Base-by-base conservation (phyloP, 2,329 filamentous ascomycete species). In the Xylariales sp. region DNA sequence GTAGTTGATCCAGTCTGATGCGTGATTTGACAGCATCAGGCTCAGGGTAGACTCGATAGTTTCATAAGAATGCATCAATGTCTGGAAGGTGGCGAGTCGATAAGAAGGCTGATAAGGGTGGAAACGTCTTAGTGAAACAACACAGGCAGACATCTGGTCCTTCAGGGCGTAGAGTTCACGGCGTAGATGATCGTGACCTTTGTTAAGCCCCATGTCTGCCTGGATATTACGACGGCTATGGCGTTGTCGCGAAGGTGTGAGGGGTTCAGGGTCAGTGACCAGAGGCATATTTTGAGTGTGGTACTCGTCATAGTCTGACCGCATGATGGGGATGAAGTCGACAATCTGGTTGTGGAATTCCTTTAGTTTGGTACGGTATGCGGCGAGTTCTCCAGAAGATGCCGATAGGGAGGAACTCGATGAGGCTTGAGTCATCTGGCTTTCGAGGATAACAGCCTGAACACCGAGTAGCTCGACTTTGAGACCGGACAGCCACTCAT, bases 281-380 rank as follows among this genome's bases (percentile, higher is more conserved):
- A 37, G 4, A 33, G 42, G 37, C 20, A 43, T 18, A 14, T 35
- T 35, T 10, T 24, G 33, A 12, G 47, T 44, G 20, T 47, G 38
- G 20, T 50, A 53, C 10, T 51, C 45, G n/a, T 47, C 43, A 32
- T 46, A 55, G 36, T 58, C 54, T n/a, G 35, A 43, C 37, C 44
- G 38, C 15, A 55, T 40, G 5, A 49, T 46, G 18, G 48, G 42
- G 29, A 58, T 29, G 25, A 55, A 51, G 9, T 21, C 44, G 2
- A 50, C 37, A 32, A 58, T 51, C 28, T 53, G 46, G 14, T 14
- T 29, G 10, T 31, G 32, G 36, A 48, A 47, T 7, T 29, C 27
- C 8, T 8, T 8, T 12, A 41, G 31, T 21, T 54, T 32, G 4
- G 24, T 28, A 10, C 40, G 21, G n/a, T 24, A 11, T 7, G 10